Evolutionary conservation across 2,329 filamentous ascomycete species (phyloP), one percentile per base, ranked within the genome.

Genomic region (Cladosporium sp.): DNA sequence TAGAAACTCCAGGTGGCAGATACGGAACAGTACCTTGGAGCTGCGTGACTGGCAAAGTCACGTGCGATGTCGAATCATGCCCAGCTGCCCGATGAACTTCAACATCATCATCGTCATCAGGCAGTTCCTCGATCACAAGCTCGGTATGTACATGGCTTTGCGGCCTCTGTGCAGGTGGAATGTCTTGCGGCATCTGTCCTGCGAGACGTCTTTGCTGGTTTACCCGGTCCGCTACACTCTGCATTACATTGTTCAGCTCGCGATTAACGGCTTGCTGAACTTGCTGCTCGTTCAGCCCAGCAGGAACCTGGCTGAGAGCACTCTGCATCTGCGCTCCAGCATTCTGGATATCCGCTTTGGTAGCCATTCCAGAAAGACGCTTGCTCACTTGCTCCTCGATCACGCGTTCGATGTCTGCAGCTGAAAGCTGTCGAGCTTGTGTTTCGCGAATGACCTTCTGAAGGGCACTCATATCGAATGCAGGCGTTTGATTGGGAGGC

Each of bases 381-480:
- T 55, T 47, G 17, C 14, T 39, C 28, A 62, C 40, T 7, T 54
- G 50, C 2, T 62, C 55, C 25, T 61, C 47, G 7, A 64, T 57
- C n/a, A 62, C 51, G 5, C 36, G 43, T 8, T 58, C 45, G 20
- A 62, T 50, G 39, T 64, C 62, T 51, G 19, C 36, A 14, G 14
- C 45, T 6, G 55, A 54, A 3, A 59, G 25, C 14, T 55, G 55
- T 15, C 58, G 39, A 6, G 59, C 40, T 15, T 59, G 49, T 2
- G 61, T 47, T 37, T 63, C 59, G 2, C n/a, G 39, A 7, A 63
- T 57, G 14, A 61, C 51, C 15, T 57, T 61, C 17, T 58, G 36
- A n/a, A 64, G 22, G 2, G 54, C 39, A 30, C 34, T 42, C 42
- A 60, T 54, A 20, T 62, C 60, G n/a, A 62, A 39, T 3, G 47